These are phyloP conservation scores for Umbellularia californica DNA, from an alignment of 164 flowering plant genomes.

Conservation along the genomic window DNA sequence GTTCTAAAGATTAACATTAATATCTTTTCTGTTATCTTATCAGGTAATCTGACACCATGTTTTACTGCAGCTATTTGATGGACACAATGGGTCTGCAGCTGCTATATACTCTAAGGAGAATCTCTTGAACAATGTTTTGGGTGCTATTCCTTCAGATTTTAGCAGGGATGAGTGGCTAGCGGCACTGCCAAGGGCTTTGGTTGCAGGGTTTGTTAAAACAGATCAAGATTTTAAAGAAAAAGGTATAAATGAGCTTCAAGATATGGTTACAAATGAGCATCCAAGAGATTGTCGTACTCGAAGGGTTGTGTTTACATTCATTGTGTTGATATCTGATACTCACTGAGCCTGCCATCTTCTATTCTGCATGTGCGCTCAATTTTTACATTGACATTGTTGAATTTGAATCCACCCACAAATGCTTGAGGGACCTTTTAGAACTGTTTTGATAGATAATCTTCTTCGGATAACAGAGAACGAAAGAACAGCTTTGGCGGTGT, in stretches of 20 bases:
- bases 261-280: neutral
- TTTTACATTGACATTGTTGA: too few species aligned
- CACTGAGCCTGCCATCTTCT: neutral
- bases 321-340: neutral
- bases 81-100: constrained; percentile 96
- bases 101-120: constrained; percentile 96
- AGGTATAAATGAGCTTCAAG: constrained; percentile 37
- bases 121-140: constrained; percentile 71
- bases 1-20: neutral
- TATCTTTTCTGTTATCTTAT: neutral
- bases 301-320: too few species aligned
- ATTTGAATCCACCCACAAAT: too few species aligned
- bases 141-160: constrained; percentile 85
- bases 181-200: constrained; percentile 96
- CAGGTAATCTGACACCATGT: constrained; percentile 3
- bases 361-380: too few species aligned
- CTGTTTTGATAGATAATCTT: too few species aligned
- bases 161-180: constrained; percentile 90
- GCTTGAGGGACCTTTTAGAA: too few species aligned
- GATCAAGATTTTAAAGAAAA: constrained; percentile 91
- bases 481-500: too few species aligned
- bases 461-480: too few species aligned
- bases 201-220: constrained; percentile 95
- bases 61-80: constrained; percentile 86
- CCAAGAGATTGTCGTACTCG: too few species aligned